Evolutionary conservation across 805 yeast species (phyloP), one percentile per base, ranked within the genome.

Genomic region (Kodamaea sagamina): DNA sequence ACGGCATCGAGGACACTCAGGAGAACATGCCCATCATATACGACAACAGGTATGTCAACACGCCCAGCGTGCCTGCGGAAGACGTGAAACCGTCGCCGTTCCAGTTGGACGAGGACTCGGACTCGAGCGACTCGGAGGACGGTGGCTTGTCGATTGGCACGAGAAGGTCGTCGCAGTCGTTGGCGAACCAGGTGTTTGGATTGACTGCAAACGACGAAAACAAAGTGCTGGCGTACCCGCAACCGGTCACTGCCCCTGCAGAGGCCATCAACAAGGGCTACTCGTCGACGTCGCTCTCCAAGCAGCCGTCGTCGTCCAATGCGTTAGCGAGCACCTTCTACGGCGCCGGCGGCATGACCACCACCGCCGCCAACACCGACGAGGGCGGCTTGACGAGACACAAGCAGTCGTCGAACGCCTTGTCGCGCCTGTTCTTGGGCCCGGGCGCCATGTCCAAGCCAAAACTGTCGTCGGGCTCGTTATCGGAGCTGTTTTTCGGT

Each of bases 161-260:
- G 3, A 54, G 69, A 43, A 55, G 58, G 32, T 68, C 74, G 9
- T 67, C 73, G 54, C 74, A 69, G 47, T 63, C 72, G 22, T 56
- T 71, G 42, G 75, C 74, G 10, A 72, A 71, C 43, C 72, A 59
- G 61, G 65, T 66, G 21, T 67, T 68, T 52, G 61, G 61, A 16
- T 52, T 57, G 19, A 43, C 55, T 11, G 39, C 47, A 19, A 44
- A 42, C 16, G 40, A 40, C 27, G 19, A 5, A n/a, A 28, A 29
- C 19, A 44, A 47, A 8, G 48, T 22, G 6, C 48, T 48, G 12
- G 47, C 46, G 18, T 63, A 51, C 12, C 65, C 58, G 3, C 48
- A 55, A 29, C 71, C 70, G 5, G 57, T 56, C 4, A 41, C 57
- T 1, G 55, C 53, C 4, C 64, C 58, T 25, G 55, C 62, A 1